A percentile compares a stretch with the other conserved stretches of the same genome.
Conservation (phyloP, 805 yeast species). For the Cyberlindnera petersonii region DNA sequence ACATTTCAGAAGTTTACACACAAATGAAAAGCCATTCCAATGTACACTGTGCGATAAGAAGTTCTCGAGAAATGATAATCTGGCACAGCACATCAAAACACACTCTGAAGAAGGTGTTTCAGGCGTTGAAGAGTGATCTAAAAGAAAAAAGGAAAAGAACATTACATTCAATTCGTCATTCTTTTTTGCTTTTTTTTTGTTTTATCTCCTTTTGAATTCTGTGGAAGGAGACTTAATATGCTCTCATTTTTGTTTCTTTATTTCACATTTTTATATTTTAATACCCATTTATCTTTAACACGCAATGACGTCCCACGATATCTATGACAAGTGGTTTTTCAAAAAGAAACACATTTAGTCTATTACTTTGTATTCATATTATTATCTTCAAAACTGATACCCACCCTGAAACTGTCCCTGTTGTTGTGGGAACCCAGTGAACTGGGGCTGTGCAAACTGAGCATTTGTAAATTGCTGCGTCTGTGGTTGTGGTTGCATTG, state of each 20-base stretch:
- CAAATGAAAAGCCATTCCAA: slow-evolving; percentile 65
- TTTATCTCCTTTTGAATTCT: too few species aligned
- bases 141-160: too few species aligned
- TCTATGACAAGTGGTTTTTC: too few species aligned
- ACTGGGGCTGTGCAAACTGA: not conserved
- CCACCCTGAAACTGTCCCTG: slow-evolving; percentile 9
- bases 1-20: slow-evolving; percentile 69
- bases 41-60: slow-evolving; percentile 60
- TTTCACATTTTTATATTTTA: too few species aligned
- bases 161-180: too few species aligned
- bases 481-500: slow-evolving; percentile 10
- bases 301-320: too few species aligned
- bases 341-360: too few species aligned
- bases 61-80: slow-evolving; percentile 63
- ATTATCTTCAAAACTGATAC: not conserved
- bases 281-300: not conserved
- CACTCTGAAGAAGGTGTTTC: slow-evolving; percentile 33
- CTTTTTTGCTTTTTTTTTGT: too few species aligned
- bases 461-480: too few species aligned
- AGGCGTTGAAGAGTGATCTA: slow-evolving; percentile 3
- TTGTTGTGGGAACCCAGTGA: slow-evolving; percentile 4
- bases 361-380: not conserved
- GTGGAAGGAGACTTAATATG: too few species aligned
- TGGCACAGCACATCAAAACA: slow-evolving; percentile 62
- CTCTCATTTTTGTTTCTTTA: too few species aligned